Evolutionary conservation across 441 rosid species (phyloP).

Genomic region (Euphorbia schlechtendalii): DNA sequence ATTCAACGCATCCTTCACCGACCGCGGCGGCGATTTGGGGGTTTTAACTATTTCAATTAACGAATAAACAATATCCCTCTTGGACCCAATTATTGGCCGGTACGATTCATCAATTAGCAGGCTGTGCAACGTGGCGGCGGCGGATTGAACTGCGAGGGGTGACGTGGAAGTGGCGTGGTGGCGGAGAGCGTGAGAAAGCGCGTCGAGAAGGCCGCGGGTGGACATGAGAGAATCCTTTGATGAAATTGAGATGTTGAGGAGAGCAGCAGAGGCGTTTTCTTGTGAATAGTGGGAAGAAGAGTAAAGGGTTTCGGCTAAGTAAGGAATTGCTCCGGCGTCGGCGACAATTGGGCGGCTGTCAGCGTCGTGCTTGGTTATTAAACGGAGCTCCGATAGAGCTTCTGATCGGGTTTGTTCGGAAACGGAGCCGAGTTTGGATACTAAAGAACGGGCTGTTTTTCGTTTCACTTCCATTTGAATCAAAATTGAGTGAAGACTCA

Average conservation of each 20-base stretch:
- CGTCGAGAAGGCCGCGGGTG: constrained; percentile 75
- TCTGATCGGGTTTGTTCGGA: constrained; percentile 63
- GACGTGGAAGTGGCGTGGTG: constrained; percentile 49
- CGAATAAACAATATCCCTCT: constrained; percentile 73
- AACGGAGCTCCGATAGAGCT: constrained; percentile 67
- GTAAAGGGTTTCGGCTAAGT: constrained; percentile 71
- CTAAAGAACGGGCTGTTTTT: constrained; percentile 51
- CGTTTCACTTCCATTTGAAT: constrained; percentile 59
- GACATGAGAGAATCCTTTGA: constrained; percentile 66
- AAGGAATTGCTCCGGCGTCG: constrained; percentile 78
- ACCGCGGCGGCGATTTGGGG: constrained; percentile 53
- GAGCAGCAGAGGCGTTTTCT: constrained; percentile 88
- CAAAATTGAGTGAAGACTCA: no score
- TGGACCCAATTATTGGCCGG: constrained; percentile 75
- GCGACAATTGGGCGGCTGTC: constrained; percentile 59
- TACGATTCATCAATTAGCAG: constrained; percentile 56
- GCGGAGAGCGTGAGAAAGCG: constrained; percentile 68
- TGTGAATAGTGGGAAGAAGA: constrained; percentile 51
- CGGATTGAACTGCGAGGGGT: constrained; percentile 58
- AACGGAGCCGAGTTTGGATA: constrained; percentile 66
- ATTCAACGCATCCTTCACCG: constrained; percentile 70
- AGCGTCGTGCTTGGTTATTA: constrained; percentile 65
- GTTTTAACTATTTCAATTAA: constrained; percentile 47
- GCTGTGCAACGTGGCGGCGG: constrained; percentile 73
- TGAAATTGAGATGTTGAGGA: constrained; percentile 70